A percentile compares a stretch with the other conserved stretches of the same genome.
Conservation (phyloP, 306 rosid species). For the cucumber (Cucumis sativus) region Cucumber_9930_V3 NC_026660.2:29610501-29611000, state of each 20-base stretch:
- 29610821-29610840: not conserved
- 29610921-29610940: not conserved
- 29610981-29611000: not conserved
- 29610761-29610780: not conserved
- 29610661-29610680: slow-evolving; percentile 22
- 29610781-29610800: not conserved
- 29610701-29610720: not conserved
- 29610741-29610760: not conserved
- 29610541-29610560: slow-evolving; percentile 36
- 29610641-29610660: slow-evolving; percentile 22
- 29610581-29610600: slow-evolving; percentile 60
- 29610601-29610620: slow-evolving; percentile 53
- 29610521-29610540: slow-evolving; percentile 16
- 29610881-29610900: not conserved
- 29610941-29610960: not conserved
- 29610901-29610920: not conserved
- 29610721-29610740: not conserved
- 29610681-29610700: slow-evolving; percentile 10
- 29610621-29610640: slow-evolving; percentile 31
- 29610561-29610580: slow-evolving; percentile 49
- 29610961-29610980: not conserved
- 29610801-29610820: not conserved
- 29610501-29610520: not conserved
- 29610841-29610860: not conserved
- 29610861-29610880: slow-evolving; percentile 16